phyloP scores from a whole-genome alignment of 73 alveolate genomes.

The Paraurostyla sp. region DNA sequence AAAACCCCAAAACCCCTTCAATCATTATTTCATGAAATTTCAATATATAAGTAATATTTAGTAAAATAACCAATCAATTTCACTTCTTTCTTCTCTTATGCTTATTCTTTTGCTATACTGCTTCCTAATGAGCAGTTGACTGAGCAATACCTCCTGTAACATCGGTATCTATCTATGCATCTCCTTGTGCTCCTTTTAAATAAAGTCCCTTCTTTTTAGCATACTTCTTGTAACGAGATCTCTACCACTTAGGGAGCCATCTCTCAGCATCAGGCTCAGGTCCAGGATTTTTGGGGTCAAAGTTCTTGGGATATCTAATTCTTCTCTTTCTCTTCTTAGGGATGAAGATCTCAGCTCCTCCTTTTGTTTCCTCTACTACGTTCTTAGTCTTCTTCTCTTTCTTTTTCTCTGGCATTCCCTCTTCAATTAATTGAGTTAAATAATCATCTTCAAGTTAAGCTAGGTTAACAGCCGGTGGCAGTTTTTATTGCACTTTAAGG shows the following conservation, averaged over 20 bases:
- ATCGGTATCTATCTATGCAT: slow-evolving; percentile 62
- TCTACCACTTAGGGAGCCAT: slow-evolving; percentile 90
- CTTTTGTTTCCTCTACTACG: slow-evolving; percentile 46
- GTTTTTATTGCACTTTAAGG: slow-evolving; percentile 24
- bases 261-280: slow-evolving; percentile 94
- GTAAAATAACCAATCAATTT: too few species aligned
- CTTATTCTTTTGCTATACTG: neutral
- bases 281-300: slow-evolving; percentile 91
- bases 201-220: slow-evolving; percentile 74
- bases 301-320: slow-evolving; percentile 87
- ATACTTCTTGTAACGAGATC: slow-evolving; percentile 76
- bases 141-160: slow-evolving; percentile 18
- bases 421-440: slow-evolving; percentile 14
- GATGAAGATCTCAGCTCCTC: slow-evolving; percentile 63
- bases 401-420: slow-evolving; percentile 59
- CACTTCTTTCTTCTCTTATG: slow-evolving; percentile 23
- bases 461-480: neutral
- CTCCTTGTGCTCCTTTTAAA: slow-evolving; percentile 62
- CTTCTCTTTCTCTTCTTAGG: slow-evolving; percentile 79
- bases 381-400: slow-evolving; percentile 57
- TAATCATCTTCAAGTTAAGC: slow-evolving; percentile 20
- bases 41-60: too few species aligned
- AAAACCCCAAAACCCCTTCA: too few species aligned
- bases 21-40: too few species aligned
- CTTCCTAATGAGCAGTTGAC: slow-evolving; percentile 54